Percentiles rank a stretch among this genome's conserved stretches.
Evolutionary conservation across 164 flowering plant species (phyloP).

Genomic region (Magnolia officinalis): DNA sequence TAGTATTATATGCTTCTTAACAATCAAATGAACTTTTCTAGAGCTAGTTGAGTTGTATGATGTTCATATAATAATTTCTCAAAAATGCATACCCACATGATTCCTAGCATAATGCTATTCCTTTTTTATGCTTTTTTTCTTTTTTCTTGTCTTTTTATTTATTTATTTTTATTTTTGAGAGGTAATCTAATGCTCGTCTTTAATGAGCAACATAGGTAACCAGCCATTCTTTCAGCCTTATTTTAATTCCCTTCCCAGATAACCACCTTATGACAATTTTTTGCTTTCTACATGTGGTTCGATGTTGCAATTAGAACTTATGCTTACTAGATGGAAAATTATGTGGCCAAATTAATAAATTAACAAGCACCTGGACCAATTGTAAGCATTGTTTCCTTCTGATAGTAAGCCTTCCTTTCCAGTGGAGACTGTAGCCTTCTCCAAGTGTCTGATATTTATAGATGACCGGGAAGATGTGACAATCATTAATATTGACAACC

Average conservation of each 20-base stretch:
- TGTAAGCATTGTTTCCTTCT: conserved; percentile 94
- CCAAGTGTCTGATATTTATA: conserved; percentile 93
- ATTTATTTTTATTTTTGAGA: not conserved
- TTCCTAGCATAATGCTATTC: not conserved
- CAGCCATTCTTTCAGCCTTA: not conserved
- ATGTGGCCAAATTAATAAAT: not conserved
- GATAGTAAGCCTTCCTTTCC: conserved; percentile 96
- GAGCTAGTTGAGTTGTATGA: not conserved
- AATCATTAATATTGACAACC: conserved; percentile 92
- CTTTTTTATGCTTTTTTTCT: not conserved
- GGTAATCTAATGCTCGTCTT: not conserved
- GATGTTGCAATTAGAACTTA: not conserved
- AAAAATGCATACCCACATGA: not conserved
- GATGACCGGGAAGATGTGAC: conserved; percentile 96
- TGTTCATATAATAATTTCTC: not conserved
- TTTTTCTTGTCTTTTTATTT: no score
- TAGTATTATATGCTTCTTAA: not conserved
- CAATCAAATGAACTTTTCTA: not conserved
- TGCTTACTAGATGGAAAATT: not conserved
- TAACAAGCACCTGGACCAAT: conserved; percentile 82
- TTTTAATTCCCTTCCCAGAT: no score
- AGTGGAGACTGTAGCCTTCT: conserved; percentile 98
- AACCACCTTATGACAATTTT: not conserved
- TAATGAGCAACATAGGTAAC: no score
- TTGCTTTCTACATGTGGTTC: not conserved